A percentile compares a stretch with the other conserved stretches of the same genome.
phyloP scores from a whole-genome alignment of 1,284 basidiomycete genomes.

The Macrocystidia cucumis region DNA sequence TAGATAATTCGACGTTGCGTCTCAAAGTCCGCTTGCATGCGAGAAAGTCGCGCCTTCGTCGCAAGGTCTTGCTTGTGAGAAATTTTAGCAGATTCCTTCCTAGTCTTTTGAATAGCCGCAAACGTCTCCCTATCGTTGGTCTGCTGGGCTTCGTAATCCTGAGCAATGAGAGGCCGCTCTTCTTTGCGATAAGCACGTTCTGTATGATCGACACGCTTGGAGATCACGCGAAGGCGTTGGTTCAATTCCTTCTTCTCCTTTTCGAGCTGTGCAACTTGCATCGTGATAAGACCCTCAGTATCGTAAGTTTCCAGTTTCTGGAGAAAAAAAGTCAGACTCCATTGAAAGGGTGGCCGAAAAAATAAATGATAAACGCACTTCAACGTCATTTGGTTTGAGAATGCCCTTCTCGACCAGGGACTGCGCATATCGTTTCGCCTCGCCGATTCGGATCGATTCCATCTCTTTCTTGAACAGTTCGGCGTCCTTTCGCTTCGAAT shows the following conservation, averaged over 20 bases:
- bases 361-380: slow-evolving; percentile 37
- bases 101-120: slow-evolving; percentile 55
- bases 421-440: slow-evolving; percentile 88
- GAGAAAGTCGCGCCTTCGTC: slow-evolving; percentile 71
- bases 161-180: slow-evolving; percentile 78
- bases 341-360: slow-evolving; percentile 4
- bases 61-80: slow-evolving; percentile 69
- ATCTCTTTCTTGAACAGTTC: slow-evolving; percentile 81
- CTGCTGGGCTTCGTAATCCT: slow-evolving; percentile 90
- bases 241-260: slow-evolving; percentile 92
- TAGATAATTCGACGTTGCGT: slow-evolving; percentile 54
- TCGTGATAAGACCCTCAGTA: slow-evolving; percentile 82
- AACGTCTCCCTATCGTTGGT: slow-evolving; percentile 67
- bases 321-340: slow-evolving; percentile 4
- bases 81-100: slow-evolving; percentile 51
- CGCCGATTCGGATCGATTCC: slow-evolving; percentile 76
- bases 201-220: slow-evolving; percentile 92
- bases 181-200: slow-evolving; percentile 96
- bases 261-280: slow-evolving; percentile 93
- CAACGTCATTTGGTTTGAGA: slow-evolving; percentile 75
- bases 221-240: slow-evolving; percentile 77
- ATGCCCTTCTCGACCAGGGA: slow-evolving; percentile 80
- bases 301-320: slow-evolving; percentile 83
- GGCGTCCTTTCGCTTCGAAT: slow-evolving; percentile 64
- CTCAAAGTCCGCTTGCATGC: slow-evolving; percentile 75